These are phyloP conservation scores for Dichotomopilus funicola DNA, from an alignment of 2,329 filamentous ascomycete species.

Conservation along the genomic window DNA sequence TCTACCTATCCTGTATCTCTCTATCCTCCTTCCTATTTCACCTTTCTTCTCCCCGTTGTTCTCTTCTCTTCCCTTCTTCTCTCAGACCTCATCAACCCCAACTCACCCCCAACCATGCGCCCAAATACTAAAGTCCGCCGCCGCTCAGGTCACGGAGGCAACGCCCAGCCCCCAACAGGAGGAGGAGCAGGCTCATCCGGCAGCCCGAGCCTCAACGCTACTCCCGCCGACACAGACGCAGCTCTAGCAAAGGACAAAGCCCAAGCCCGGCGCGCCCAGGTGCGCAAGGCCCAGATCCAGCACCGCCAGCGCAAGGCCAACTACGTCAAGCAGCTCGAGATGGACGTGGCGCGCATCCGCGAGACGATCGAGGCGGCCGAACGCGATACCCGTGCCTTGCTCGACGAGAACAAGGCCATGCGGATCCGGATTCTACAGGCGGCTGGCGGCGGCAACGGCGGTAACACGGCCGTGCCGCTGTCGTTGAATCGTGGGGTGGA, in stretches of 20 bases:
- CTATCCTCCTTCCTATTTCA: not conserved
- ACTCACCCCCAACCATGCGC: not conserved
- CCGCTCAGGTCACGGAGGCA: not conserved
- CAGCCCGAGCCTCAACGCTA: too few relatives aligned
- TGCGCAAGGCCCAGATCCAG: conserved; percentile 47
- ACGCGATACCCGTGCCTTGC: conserved; percentile 33
- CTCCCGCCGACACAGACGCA: conserved; percentile 1
- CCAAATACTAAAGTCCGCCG: conserved; percentile 1
- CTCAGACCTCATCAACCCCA: not conserved
- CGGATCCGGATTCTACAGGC: conserved; percentile 1
- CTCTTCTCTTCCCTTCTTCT: not conserved
- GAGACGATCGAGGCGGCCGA: conserved; percentile 40
- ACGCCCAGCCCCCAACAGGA: too few relatives aligned
- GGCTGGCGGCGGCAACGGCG: not conserved
- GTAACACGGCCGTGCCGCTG: not conserved
- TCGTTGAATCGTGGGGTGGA: conserved; percentile 8
- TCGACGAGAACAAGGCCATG: conserved; percentile 36
- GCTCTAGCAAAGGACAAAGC: conserved; percentile 33
- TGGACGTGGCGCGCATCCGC: conserved; percentile 42
- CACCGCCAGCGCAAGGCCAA: conserved; percentile 52
- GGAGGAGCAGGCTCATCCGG: too few relatives aligned
- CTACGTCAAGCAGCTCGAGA: conserved; percentile 48
- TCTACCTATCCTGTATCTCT: not conserved
- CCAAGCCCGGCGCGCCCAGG: conserved; percentile 44
- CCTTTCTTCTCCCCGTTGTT: not conserved